Conservation (phyloP, 1,139 yeast genomes). For the Saccharomycopsis hybrid region DNA sequence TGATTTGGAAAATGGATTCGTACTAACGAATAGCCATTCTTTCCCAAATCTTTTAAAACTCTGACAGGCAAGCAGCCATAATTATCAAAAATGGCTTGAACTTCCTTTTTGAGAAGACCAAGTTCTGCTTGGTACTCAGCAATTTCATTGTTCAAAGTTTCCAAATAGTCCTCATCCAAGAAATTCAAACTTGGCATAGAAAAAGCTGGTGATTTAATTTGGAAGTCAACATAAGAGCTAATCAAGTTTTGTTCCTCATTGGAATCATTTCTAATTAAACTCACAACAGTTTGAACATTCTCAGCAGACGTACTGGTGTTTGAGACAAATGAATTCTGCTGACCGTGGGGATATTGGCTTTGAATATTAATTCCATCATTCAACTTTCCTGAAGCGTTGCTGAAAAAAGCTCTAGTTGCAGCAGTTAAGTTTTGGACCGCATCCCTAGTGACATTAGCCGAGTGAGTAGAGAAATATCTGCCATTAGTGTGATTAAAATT, state of each 20-base stretch:
- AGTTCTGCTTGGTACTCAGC: slow-evolving; percentile 26
- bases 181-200: slow-evolving; percentile 30
- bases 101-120: slow-evolving; percentile 32
- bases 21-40: slow-evolving; percentile 25
- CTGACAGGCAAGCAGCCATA: slow-evolving; percentile 39
- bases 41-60: slow-evolving; percentile 15
- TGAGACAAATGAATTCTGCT: background rate
- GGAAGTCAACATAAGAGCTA: slow-evolving; percentile 11
- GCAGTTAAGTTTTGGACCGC: slow-evolving; percentile 29
- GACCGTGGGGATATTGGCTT: too few relatives aligned
- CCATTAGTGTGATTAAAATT: slow-evolving; percentile 27
- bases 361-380: background rate
- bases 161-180: slow-evolving; percentile 37
- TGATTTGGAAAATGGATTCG: slow-evolving; percentile 48
- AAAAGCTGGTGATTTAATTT: slow-evolving; percentile 5
- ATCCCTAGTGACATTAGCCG: slow-evolving; percentile 26
- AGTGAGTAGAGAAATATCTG: slow-evolving; percentile 29
- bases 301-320: slow-evolving; percentile 2
- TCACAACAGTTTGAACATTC: slow-evolving; percentile 3
- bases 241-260: background rate
- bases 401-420: slow-evolving; percentile 26
- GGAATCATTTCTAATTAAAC: slow-evolving; percentile 27
- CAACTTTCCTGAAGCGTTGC: slow-evolving; percentile 4
- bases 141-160: slow-evolving; percentile 28
- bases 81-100: slow-evolving; percentile 32